A percentile compares a stretch with the other conserved stretches of the same genome.
These are phyloP conservation scores for Candida orba DNA, from an alignment of 805 yeast species.

Conservation along the genomic window DNA sequence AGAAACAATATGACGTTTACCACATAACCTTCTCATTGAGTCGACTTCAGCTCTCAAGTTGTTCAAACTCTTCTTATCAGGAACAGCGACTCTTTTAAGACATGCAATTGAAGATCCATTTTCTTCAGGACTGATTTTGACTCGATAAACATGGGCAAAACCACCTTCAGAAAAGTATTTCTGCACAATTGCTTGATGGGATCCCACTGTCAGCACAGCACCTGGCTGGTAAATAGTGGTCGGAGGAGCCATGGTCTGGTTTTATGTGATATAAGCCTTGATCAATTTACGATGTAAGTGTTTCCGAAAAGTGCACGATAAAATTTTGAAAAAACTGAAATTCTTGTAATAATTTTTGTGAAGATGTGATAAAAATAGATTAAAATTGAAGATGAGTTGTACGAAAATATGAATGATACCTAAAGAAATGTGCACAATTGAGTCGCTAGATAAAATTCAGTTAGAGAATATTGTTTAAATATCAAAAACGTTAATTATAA, in stretches of 20 bases:
- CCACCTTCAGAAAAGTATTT: constrained; percentile 86
- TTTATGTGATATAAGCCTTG: neutral
- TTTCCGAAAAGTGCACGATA: neutral
- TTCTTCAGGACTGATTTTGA: constrained; percentile 55
- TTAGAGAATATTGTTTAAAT: too few species aligned
- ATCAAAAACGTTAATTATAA: too few species aligned
- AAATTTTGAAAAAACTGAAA: neutral
- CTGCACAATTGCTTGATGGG: constrained; percentile 62
- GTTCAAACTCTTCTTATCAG: constrained; percentile 78
- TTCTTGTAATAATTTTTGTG: neutral
- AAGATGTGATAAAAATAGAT: neutral
- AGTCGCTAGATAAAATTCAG: too few species aligned
- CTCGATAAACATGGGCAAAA: constrained; percentile 90
- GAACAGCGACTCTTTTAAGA: constrained; percentile 90
- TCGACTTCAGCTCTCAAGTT: constrained; percentile 91
- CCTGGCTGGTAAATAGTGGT: constrained; percentile 67
- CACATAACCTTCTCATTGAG: constrained; percentile 86
- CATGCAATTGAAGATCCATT: constrained; percentile 59
- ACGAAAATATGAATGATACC: too few species aligned
- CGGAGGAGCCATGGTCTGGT: constrained; percentile 35
- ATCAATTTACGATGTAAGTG: neutral
- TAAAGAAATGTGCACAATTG: too few species aligned
- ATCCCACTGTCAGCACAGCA: constrained; percentile 72
- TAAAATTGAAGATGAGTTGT: neutral
- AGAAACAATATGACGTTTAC: constrained; percentile 73